phyloP scores from a whole-genome alignment of 169 alveolate species.

The Amoebophrya sp. region DNA sequence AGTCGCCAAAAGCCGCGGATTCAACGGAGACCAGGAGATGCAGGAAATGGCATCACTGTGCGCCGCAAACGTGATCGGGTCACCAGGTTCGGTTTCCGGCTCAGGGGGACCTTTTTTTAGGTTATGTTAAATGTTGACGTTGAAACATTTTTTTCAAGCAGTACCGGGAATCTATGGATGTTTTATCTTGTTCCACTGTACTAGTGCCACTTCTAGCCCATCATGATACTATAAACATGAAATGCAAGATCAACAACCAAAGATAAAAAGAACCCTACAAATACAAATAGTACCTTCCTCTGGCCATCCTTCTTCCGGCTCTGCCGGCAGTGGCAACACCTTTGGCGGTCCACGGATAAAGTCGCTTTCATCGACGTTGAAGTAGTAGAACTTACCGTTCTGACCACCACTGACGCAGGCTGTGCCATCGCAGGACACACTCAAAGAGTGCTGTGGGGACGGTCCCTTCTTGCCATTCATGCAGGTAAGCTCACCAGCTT shows the following conservation, averaged over 20 bases:
- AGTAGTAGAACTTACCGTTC: conserved; percentile 16
- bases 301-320: conserved; percentile 33
- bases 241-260: too few relatives aligned
- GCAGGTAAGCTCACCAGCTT: background rate
- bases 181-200: too few relatives aligned
- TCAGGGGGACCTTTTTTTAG: background rate
- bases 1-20: conserved; percentile 20
- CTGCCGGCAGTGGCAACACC: conserved; percentile 28
- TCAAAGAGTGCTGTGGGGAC: background rate
- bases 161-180: too few relatives aligned
- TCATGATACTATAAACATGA: too few relatives aligned
- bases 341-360: conserved; percentile 26
- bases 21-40: background rate
- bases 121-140: too few relatives aligned
- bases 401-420: conserved; percentile 28
- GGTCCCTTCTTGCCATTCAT: background rate
- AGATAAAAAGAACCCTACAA: too few relatives aligned
- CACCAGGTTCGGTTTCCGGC: conserved; percentile 36
- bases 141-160: too few relatives aligned
- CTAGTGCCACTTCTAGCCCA: too few relatives aligned
- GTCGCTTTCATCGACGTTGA: conserved; percentile 21
- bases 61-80: conserved; percentile 24
- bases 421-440: background rate
- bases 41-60: background rate
- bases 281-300: too few relatives aligned